These are phyloP conservation scores for Tuctoria greenei DNA, from an alignment of 176 grass and related monocot species.

Conservation along the genomic window DNA sequence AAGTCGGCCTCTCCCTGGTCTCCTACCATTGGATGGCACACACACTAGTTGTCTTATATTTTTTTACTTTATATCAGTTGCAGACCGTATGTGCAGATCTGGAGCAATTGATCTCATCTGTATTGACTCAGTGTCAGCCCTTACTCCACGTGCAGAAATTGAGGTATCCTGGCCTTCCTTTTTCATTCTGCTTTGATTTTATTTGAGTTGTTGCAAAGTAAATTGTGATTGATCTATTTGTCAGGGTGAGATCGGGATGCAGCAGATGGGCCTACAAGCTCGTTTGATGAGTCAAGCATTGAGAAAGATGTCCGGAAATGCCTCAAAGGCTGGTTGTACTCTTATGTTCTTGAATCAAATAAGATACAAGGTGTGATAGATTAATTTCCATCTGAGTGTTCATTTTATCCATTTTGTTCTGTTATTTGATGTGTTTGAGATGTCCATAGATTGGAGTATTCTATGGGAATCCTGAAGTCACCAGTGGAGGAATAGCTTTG, in stretches of 20 bases:
- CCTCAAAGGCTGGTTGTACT: conserved; percentile 97
- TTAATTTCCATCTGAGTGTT: conserved; percentile 23
- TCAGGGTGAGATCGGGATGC: conserved; percentile 97
- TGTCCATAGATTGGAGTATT: conserved; percentile 87
- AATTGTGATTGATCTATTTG: conserved; percentile 11
- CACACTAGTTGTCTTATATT: conserved; percentile 31
- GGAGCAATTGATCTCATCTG: conserved; percentile 95
- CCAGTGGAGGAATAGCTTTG: conserved; percentile 95
- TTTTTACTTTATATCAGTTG: conserved; percentile 66
- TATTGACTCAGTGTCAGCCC: conserved; percentile 94
- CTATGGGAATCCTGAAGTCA: conserved; percentile 99
- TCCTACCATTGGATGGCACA: too few species aligned
- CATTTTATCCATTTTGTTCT: conserved; percentile 26
- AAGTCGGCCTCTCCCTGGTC: too few species aligned
- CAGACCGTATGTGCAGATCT: conserved; percentile 98
- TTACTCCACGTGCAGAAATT: conserved; percentile 95
- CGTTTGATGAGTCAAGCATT: conserved; percentile 99
- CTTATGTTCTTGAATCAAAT: conserved; percentile 99
- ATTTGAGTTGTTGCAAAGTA: conserved; percentile 13
- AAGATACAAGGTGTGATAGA: conserved; percentile 83
- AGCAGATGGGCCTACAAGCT: conserved; percentile 97
- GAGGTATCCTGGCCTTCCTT: conserved; percentile 49
- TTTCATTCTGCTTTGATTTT: neutral
- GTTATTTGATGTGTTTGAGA: conserved; percentile 27
- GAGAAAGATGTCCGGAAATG: conserved; percentile 99